Evolutionary conservation across 2,329 filamentous ascomycete species (phyloP).

Genomic region (Alternaria sp.): DNA sequence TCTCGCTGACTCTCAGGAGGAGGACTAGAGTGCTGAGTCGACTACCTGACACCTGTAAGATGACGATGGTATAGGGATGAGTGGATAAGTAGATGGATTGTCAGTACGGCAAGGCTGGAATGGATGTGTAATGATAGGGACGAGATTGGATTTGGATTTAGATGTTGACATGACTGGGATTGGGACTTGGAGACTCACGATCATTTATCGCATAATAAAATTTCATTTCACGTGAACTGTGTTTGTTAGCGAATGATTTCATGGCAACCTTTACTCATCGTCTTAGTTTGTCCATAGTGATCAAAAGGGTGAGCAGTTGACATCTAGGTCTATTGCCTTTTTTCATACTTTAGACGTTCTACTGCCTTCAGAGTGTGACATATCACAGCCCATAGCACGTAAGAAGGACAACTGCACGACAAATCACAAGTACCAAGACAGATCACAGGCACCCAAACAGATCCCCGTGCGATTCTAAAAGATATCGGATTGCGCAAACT

Average conservation of each 20-base stretch:
- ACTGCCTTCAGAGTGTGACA: neutral
- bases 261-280: neutral
- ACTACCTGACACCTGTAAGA: neutral
- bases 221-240: neutral
- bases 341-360: neutral
- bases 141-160: neutral
- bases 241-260: too few relatives aligned
- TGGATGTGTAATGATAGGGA: neutral
- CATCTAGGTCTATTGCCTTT: neutral
- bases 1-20: constrained; percentile 21
- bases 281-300: neutral
- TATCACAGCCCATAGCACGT: neutral
- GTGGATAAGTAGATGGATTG: neutral
- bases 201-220: neutral
- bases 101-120: neutral
- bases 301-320: neutral
- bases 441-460: neutral
- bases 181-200: neutral
- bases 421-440: neutral
- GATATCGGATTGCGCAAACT: neutral
- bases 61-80: neutral
- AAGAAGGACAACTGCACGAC: neutral
- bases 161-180: neutral
- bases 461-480: neutral
- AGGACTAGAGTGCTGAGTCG: constrained; percentile 8